Base-by-base conservation (phyloP, 768 basidiomycete genomes). In the Nidularia sp. region DNA sequence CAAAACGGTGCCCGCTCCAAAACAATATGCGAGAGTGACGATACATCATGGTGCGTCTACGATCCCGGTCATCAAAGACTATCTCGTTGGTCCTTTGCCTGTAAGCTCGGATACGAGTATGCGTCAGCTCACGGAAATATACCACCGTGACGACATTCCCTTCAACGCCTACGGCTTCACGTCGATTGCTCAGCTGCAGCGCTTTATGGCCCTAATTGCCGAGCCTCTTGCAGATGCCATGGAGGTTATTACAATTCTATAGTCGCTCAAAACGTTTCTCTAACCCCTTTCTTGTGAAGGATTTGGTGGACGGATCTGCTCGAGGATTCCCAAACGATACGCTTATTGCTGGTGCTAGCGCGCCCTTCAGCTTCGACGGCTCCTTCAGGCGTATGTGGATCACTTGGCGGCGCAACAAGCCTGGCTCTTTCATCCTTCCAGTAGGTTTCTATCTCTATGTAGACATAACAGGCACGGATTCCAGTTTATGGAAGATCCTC, bases 361-460 rank as follows among this genome's bases (percentile, higher is more conserved):
- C 75, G 0, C 84, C 84, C 1, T 75, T 80, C 60, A 78, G 78
- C 48, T 84, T 78, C 56, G 84, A 85, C 56, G 84, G 84, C 5
- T 66, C 71, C 10, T 85, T 82, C 71, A 72, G 84, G 46, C 71
- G 81, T 10, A 57, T 72, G 33, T 83, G 81, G 83, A 55, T 80
- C 31, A 69, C 70, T 9, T 79, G 78, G 73, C 69, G 73, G 42
- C 70, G 71, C 45, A 82, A 78, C 56, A 60, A 68, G 1, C 70
- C 83, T 3, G 82, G 80, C 0, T 67, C 73, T 0, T 85, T 65
- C 58, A 67, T 85, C n/a, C 78, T 78, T 47, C 77, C 81, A 7
- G 60, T 84, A 15, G 73, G 74, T 54, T 77, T 84, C 60, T 83
- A 77, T 62, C 73, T 76, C 45, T 85, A 85, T 56, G 58, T 84